Evolutionary conservation across 495 filamentous ascomycete species (phyloP).

Genomic region (Neurospora sp.): DNA sequence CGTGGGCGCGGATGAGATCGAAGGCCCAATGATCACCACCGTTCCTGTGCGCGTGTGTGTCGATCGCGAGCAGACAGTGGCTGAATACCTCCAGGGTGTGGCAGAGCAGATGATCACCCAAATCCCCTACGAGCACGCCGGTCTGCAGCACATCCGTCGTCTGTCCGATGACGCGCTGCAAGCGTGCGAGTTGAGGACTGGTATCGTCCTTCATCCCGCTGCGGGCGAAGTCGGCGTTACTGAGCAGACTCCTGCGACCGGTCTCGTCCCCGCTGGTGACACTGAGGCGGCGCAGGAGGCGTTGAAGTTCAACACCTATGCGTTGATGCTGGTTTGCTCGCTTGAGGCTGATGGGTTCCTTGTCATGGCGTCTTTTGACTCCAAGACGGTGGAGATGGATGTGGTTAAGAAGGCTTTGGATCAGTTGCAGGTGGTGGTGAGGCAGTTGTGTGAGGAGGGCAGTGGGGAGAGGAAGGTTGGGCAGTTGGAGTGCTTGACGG

Average conservation of each 20-base stretch:
- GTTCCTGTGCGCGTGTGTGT: slow-evolving; percentile 49
- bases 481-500: slow-evolving; percentile 15
- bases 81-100: slow-evolving; percentile 37
- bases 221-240: slow-evolving; percentile 18
- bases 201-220: slow-evolving; percentile 38
- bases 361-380: slow-evolving; percentile 55
- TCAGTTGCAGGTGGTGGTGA: slow-evolving; percentile 20
- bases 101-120: slow-evolving; percentile 43
- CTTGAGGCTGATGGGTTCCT: slow-evolving; percentile 46
- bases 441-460: slow-evolving; percentile 20
- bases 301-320: slow-evolving; percentile 58
- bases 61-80: slow-evolving; percentile 14
- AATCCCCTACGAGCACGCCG: slow-evolving; percentile 55
- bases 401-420: slow-evolving; percentile 24
- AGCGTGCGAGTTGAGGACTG: slow-evolving; percentile 49
- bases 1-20: slow-evolving; percentile 39
- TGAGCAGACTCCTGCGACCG: slow-evolving; percentile 33
- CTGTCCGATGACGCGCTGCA: slow-evolving; percentile 50
- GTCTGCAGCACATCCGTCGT: slow-evolving; percentile 58
- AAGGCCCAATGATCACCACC: slow-evolving; percentile 55
- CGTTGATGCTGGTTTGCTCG: slow-evolving; percentile 53
- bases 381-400: slow-evolving; percentile 23
- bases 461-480: slow-evolving; percentile 14
- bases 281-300: slow-evolving; percentile 50
- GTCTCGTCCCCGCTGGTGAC: slow-evolving; percentile 39